These are phyloP conservation scores for Lophiotrema nucula DNA, from an alignment of 495 filamentous ascomycete species.

Conservation along the genomic window DNA sequence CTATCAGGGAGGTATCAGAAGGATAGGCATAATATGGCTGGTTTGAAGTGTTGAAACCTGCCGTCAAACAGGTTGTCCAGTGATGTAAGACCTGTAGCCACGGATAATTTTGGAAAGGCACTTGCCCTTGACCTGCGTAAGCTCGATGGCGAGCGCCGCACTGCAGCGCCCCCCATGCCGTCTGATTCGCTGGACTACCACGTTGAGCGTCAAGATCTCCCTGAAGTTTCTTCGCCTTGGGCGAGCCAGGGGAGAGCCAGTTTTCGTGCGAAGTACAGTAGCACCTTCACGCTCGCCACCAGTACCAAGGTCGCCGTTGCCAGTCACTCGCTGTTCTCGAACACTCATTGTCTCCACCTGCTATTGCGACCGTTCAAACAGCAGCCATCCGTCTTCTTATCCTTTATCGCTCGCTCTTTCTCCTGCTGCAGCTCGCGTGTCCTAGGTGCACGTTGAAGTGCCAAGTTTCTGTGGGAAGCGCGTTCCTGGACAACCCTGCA, in stretches of 20 bases:
- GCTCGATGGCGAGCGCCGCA: not conserved
- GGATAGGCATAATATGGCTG: too few relatives aligned
- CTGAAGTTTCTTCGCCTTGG: conserved; percentile 6
- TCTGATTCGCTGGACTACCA: conserved; percentile 12
- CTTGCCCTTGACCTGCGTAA: conserved; percentile 13
- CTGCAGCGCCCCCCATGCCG: not conserved
- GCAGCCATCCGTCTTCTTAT: not conserved
- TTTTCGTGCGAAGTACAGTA: conserved; percentile 9
- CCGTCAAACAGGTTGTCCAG: not conserved
- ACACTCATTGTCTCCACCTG: not conserved
- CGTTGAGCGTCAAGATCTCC: conserved; percentile 13
- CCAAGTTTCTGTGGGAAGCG: conserved; percentile 8
- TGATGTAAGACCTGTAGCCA: conserved; percentile 1
- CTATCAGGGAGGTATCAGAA: not conserved
- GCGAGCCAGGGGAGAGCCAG: conserved; percentile 1
- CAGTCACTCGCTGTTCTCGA: not conserved
- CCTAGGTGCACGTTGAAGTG: not conserved
- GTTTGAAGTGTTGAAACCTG: conserved; percentile 16
- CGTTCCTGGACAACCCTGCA: conserved; percentile 17
- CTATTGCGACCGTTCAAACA: not conserved
- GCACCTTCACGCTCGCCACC: conserved; percentile 4
- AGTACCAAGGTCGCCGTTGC: not conserved
- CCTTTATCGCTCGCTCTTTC: not conserved
- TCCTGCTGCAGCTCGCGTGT: not conserved
- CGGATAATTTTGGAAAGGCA: conserved; percentile 24